Percentiles rank a stretch among this genome's conserved stretches.
Conservation (phyloP, 441 rosid genomes). For the Monsonia emarginata region DNA sequence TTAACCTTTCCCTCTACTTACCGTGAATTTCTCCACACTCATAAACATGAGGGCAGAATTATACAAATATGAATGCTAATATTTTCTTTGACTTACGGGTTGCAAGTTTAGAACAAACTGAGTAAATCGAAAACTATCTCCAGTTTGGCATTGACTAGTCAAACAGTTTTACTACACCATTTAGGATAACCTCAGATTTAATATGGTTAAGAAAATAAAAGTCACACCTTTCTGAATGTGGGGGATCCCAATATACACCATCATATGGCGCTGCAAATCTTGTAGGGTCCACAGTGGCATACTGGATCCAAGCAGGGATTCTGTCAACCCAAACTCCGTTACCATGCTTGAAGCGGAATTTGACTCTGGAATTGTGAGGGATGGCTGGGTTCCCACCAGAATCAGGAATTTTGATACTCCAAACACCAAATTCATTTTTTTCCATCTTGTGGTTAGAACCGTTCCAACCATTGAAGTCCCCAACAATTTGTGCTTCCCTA, state of each 20-base stretch:
- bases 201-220: constrained; percentile 2
- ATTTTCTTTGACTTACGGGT: neutral
- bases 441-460: constrained; percentile 69
- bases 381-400: constrained; percentile 45
- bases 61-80: neutral
- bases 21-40: neutral
- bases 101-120: neutral
- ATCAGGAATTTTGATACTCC: constrained; percentile 61
- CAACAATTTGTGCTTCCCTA: constrained; percentile 72
- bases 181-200: constrained; percentile 6
- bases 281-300: constrained; percentile 53
- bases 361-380: constrained; percentile 70
- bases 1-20: neutral
- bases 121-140: neutral
- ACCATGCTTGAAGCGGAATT: constrained; percentile 58
- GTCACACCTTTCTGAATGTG: constrained; percentile 51
- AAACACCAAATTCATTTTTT: constrained; percentile 66
- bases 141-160: neutral
- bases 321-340: constrained; percentile 59
- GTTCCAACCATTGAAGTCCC: constrained; percentile 80
- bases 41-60: neutral
- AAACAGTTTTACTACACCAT: neutral
- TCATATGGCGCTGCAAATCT: constrained; percentile 71
- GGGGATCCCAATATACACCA: constrained; percentile 77
- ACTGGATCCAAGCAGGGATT: constrained; percentile 73